phyloP scores from a whole-genome alignment of 306 rosid genomes.

The Begonia peltatifolia region DNA sequence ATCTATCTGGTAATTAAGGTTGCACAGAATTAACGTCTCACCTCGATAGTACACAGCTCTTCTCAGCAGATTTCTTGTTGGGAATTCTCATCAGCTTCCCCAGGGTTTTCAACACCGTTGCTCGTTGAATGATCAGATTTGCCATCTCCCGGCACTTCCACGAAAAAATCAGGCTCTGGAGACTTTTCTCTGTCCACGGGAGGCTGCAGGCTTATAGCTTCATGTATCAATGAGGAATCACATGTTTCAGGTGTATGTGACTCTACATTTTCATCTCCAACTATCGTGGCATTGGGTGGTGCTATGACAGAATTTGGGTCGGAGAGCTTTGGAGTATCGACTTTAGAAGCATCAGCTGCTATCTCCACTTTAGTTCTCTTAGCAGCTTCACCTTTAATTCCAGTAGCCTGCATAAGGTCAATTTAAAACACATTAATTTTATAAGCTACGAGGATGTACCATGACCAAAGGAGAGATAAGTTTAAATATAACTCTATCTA shows the following conservation, averaged over 20 bases:
- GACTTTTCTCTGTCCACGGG: constrained; percentile 1
- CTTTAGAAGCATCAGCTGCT: constrained; percentile 35
- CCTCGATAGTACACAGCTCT: background rate
- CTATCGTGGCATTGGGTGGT: constrained; percentile 30
- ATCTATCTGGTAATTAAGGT: background rate
- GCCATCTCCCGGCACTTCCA: background rate
- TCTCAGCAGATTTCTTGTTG: background rate
- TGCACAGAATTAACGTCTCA: background rate
- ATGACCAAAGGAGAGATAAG: background rate
- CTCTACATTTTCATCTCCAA: constrained; percentile 20
- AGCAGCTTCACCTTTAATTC: constrained; percentile 55
- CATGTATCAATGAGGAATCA: constrained; percentile 29
- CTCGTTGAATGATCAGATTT: background rate
- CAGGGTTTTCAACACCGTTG: background rate
- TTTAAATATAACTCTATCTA: constrained; percentile 1
- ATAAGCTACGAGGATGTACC: background rate
- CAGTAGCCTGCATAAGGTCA: constrained; percentile 46
- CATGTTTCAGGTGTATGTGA: constrained; percentile 50
- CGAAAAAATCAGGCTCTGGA: background rate
- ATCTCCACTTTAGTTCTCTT: constrained; percentile 56
- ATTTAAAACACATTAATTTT: background rate
- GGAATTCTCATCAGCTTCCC: background rate
- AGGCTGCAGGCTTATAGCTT: constrained; percentile 43
- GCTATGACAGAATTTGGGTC: constrained; percentile 25
- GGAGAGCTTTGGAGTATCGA: constrained; percentile 33